Conservation (phyloP, 306 rosid species). For the Heteromeles arbutifolia region DNA sequence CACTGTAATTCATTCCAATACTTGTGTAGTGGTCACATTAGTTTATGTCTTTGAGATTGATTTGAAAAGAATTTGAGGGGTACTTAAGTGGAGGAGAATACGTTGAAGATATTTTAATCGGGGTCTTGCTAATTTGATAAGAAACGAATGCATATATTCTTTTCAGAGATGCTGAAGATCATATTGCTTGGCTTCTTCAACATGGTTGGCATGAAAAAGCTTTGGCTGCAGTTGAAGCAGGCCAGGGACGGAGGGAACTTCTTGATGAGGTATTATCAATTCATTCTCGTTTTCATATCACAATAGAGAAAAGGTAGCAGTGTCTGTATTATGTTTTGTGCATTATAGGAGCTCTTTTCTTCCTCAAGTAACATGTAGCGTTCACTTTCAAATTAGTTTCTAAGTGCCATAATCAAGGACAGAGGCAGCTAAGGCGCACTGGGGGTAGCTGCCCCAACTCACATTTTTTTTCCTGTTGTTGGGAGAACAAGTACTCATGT, state of each 20-base stretch:
- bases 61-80: background rate
- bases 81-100: background rate
- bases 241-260: slow-evolving; percentile 93
- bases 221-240: slow-evolving; percentile 92
- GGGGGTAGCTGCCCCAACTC: background rate
- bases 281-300: background rate
- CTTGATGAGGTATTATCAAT: slow-evolving; percentile 68
- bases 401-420: background rate
- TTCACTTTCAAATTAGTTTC: background rate
- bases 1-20: background rate
- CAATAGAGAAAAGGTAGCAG: background rate
- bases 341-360: background rate
- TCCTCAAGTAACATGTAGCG: background rate
- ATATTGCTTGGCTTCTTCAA: slow-evolving; percentile 96
- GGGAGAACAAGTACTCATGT: background rate
- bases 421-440: background rate
- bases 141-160: slow-evolving; percentile 18
- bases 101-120: background rate
- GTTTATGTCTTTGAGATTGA: background rate
- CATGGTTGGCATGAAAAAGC: slow-evolving; percentile 98
- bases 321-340: background rate
- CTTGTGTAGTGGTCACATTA: background rate
- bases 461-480: background rate
- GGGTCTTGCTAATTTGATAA: background rate
- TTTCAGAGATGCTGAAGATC: slow-evolving; percentile 95